Evolutionary conservation across 352 stramenopile species (phyloP).

Genomic region (Phytopythium boreale): DNA sequence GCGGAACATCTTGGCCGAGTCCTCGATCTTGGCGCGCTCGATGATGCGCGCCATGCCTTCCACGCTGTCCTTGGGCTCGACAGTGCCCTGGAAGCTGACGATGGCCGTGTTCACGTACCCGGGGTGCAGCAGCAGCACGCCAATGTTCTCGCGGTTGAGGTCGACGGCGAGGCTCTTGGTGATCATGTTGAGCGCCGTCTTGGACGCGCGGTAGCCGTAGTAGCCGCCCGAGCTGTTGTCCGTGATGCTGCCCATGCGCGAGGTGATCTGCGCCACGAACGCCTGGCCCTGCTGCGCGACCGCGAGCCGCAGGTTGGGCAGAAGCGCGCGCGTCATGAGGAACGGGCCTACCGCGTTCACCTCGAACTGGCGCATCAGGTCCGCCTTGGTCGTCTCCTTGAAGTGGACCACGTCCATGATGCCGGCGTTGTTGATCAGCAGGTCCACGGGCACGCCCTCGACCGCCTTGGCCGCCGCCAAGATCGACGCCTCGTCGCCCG

Average conservation of each 20-base stretch:
- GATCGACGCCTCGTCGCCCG: constrained; percentile 50
- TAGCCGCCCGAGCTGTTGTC: constrained; percentile 51
- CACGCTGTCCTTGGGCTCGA: constrained; percentile 45
- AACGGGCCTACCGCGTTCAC: constrained; percentile 73
- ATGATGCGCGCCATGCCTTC: constrained; percentile 51
- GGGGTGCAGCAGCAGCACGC: constrained; percentile 53
- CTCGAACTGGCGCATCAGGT: constrained; percentile 64
- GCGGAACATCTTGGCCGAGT: constrained; percentile 53
- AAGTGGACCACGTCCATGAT: constrained; percentile 28
- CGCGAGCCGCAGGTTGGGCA: constrained; percentile 48
- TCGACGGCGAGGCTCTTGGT: constrained; percentile 53
- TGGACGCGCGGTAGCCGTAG: constrained; percentile 81
- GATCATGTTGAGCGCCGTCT: constrained; percentile 79
- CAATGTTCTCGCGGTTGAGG: constrained; percentile 50
- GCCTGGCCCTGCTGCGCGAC: constrained; percentile 27
- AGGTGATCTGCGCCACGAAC: constrained; percentile 59
- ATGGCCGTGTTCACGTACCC: constrained; percentile 67
- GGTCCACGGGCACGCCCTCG: constrained; percentile 38
- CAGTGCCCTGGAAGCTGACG: constrained; percentile 36
- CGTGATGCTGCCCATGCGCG: constrained; percentile 57
- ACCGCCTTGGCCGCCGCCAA: constrained; percentile 31
- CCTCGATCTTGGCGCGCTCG: constrained; percentile 40
- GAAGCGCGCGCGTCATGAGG: constrained; percentile 51
- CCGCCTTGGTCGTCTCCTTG: constrained; percentile 40
- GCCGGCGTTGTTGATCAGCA: constrained; percentile 79